phyloP scores from a whole-genome alignment of 2,329 filamentous ascomycete species.

The Botrytis galanthina region DNA sequence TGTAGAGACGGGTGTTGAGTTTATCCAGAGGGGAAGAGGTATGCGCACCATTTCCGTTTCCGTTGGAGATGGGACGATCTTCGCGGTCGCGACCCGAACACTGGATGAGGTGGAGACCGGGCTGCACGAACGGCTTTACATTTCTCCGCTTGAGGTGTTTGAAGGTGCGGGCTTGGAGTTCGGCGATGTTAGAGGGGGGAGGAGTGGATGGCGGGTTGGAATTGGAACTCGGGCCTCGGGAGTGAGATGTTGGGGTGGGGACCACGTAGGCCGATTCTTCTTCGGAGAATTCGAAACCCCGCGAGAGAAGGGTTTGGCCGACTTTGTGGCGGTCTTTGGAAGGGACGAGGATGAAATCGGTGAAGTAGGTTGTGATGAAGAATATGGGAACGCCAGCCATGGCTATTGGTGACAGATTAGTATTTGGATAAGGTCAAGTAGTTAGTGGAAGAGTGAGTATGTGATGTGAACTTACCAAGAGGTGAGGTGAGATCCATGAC shows the following conservation, averaged over 20 bases:
- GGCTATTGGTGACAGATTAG: constrained; percentile 45
- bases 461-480: constrained; percentile 43
- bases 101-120: constrained; percentile 69
- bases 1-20: constrained; percentile 62
- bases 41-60: constrained; percentile 32
- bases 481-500: constrained; percentile 91
- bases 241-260: constrained; percentile 38
- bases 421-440: background rate
- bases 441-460: background rate
- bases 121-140: constrained; percentile 70
- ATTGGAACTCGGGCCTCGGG: constrained; percentile 41
- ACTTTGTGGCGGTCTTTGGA: constrained; percentile 71
- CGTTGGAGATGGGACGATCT: constrained; percentile 40
- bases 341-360: constrained; percentile 92
- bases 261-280: constrained; percentile 67
- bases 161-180: constrained; percentile 82
- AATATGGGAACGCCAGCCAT: constrained; percentile 94
- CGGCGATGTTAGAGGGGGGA: constrained; percentile 72
- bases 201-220: constrained; percentile 63
- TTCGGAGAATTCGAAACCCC: constrained; percentile 82
- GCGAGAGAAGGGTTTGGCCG: constrained; percentile 69
- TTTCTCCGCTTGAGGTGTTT: constrained; percentile 73
- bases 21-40: constrained; percentile 52
- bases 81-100: constrained; percentile 63
- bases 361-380: constrained; percentile 98